Conservation (phyloP, 768 basidiomycete species). For the Mrakia frigida region DNA sequence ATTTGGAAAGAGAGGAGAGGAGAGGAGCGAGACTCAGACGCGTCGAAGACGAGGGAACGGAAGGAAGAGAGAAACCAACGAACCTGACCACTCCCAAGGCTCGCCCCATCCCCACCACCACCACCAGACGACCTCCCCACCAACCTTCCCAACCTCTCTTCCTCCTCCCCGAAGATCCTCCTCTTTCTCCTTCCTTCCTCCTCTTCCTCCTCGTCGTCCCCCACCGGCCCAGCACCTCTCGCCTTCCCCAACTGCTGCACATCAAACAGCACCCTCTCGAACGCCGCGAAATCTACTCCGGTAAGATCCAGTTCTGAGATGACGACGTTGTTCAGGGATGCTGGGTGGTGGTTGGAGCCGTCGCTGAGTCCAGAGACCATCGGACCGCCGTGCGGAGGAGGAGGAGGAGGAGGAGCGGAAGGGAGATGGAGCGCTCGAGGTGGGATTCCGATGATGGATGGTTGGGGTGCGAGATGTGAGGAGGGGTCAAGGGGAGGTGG, state of each 20-base stretch:
- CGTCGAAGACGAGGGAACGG: background rate
- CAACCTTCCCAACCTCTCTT: background rate
- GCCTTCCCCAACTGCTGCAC: background rate
- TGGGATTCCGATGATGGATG: too few species aligned
- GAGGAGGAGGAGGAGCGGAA: background rate
- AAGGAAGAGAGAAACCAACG: background rate
- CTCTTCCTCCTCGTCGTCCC: background rate
- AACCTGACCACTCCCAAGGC: background rate
- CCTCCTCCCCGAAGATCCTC: background rate
- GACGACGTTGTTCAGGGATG: background rate
- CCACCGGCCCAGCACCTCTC: background rate
- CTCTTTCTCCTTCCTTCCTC: background rate
- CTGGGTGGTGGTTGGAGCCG: background rate
- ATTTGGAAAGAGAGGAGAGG: too few species aligned
- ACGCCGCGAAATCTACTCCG: background rate
- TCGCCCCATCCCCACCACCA: background rate
- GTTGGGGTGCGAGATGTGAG: too few species aligned
- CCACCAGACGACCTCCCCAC: background rate
- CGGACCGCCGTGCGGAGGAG: background rate
- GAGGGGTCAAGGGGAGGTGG: background rate
- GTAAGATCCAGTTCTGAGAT: background rate
- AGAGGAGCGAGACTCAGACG: background rate
- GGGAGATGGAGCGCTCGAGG: background rate
- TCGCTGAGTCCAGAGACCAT: background rate
- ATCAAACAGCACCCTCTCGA: conserved; percentile 7